Evolutionary conservation across 192 early-diverging fungal genomes (phyloP), one percentile per base, ranked within the genome.

Genomic region (Lobosporangium transversale): DNA sequence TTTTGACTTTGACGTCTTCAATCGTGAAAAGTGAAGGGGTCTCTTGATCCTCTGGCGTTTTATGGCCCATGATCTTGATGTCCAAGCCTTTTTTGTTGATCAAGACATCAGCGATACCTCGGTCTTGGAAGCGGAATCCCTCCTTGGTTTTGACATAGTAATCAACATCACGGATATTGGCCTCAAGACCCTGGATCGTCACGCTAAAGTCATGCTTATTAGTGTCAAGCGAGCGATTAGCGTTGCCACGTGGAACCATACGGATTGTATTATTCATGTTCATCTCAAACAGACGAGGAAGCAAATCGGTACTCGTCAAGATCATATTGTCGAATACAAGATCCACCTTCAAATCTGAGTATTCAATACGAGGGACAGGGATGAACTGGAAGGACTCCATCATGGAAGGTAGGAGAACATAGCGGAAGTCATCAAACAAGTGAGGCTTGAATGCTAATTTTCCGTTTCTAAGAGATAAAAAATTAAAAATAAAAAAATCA

Each of bases 301-400:
- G 26, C n/a, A 83, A 50, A 21, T 79, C 68, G 4, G 67, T 75
- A 30, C 81, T 79, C 17, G 81, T 70, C 26, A 83, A 23, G 37
- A 76, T 68, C 40, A 83, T 57, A 23, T 83, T 80, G 36, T 83
- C 81, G 36, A 83, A 51, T 43, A 70, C 65, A 2, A 83, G 54
- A 47, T 83, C 81, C 40, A 80, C 61, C 63, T 83, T 68, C 21
- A 62, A 32, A 53, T 83, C 81, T n/a, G 67, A 76, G 33, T 83
- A 83, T 35, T 83, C 81, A 53, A 83, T 76, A 35, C 78, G 78
- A 7, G 81, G 81, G 62, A 83, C 68, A 24, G 81, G 81, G 29
- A 83, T 73, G 35, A 61, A 83, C 17, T 76, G 71, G 63, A 83
- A 64, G 15, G 78, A 65, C 26, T 83, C 81, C 31, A 79, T 29